A percentile compares a stretch with the other conserved stretches of the same genome.
Conservation (phyloP, 1,284 basidiomycete genomes). For the Papiliotrema nemorosa region DNA sequence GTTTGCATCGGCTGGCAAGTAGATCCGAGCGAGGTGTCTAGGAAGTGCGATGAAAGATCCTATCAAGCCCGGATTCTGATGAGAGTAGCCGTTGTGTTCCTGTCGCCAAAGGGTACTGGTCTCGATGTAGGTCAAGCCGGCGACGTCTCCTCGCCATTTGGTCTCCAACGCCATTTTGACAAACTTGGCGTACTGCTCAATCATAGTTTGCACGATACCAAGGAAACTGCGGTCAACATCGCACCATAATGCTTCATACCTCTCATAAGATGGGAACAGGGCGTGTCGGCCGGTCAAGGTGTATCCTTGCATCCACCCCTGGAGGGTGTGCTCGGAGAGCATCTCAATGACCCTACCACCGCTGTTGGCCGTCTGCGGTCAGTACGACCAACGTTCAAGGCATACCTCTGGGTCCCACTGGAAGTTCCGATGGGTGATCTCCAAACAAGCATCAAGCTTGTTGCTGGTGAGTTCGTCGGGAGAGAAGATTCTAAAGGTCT, state of each 20-base stretch:
- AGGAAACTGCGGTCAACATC: constrained; percentile 27
- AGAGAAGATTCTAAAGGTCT: constrained; percentile 80
- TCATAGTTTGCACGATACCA: constrained; percentile 51
- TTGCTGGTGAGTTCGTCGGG: constrained; percentile 81
- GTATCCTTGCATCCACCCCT: constrained; percentile 83
- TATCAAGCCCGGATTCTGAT: constrained; percentile 79
- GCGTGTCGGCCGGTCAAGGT: constrained; percentile 66
- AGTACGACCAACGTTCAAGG: constrained; percentile 48
- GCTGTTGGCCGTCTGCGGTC: constrained; percentile 52
- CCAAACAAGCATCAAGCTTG: constrained; percentile 75
- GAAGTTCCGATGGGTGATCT: constrained; percentile 62
- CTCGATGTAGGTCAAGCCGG: constrained; percentile 79
- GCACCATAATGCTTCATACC: constrained; percentile 56
- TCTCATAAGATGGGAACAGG: constrained; percentile 84
- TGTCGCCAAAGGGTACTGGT: constrained; percentile 68
- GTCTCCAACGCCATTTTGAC: constrained; percentile 75
- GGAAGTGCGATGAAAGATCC: constrained; percentile 75
- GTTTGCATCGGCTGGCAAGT: constrained; percentile 86
- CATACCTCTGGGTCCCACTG: constrained; percentile 62
- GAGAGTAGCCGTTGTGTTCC: constrained; percentile 66
- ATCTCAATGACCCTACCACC: constrained; percentile 80
- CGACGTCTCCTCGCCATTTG: constrained; percentile 66
- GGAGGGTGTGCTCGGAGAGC: constrained; percentile 80
- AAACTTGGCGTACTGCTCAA: constrained; percentile 75
- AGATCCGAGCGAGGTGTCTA: constrained; percentile 69